Evolutionary conservation across 257 asterid species (phyloP).

Genomic region (Gentiana macrophylla): DNA sequence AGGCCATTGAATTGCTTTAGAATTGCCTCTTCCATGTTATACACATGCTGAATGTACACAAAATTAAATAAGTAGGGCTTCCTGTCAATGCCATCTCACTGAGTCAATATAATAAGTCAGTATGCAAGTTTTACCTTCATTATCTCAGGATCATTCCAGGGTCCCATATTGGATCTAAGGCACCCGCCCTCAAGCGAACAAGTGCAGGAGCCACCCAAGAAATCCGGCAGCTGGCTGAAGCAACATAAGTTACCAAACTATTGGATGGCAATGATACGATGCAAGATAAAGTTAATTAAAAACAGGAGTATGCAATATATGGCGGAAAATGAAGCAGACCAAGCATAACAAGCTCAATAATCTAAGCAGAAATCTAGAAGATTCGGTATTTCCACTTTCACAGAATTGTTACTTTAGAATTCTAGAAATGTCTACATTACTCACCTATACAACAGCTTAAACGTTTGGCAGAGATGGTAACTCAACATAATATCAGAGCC

Average conservation of each 20-base stretch:
- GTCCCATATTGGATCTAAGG: conserved; percentile 83
- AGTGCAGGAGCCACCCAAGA: conserved; percentile 85
- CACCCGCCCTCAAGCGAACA: conserved; percentile 87
- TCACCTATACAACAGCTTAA: no score
- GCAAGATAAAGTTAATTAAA: no score
- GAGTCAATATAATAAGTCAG: not conserved
- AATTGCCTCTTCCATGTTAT: conserved; percentile 36
- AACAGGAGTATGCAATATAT: no score
- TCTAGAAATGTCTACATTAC: no score
- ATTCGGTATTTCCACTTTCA: no score
- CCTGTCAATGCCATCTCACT: not conserved
- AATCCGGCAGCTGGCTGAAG: conserved; percentile 82
- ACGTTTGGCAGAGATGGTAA: no score
- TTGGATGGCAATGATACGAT: conserved; percentile 13
- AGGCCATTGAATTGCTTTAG: conserved; percentile 34
- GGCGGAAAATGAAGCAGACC: no score
- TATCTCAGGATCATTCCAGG: conserved; percentile 91
- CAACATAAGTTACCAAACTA: conserved; percentile 9
- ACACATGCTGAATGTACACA: conserved; percentile 43
- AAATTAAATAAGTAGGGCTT: not conserved
- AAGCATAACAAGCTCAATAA: no score
- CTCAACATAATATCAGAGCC: no score
- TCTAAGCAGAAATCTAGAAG: no score
- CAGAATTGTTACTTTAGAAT: no score
- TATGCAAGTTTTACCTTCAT: conserved; percentile 45